Evolutionary conservation across 2,329 filamentous ascomycete species (phyloP), one percentile per base, ranked within the genome.

Genomic region (Escovopsis sp.): DNA sequence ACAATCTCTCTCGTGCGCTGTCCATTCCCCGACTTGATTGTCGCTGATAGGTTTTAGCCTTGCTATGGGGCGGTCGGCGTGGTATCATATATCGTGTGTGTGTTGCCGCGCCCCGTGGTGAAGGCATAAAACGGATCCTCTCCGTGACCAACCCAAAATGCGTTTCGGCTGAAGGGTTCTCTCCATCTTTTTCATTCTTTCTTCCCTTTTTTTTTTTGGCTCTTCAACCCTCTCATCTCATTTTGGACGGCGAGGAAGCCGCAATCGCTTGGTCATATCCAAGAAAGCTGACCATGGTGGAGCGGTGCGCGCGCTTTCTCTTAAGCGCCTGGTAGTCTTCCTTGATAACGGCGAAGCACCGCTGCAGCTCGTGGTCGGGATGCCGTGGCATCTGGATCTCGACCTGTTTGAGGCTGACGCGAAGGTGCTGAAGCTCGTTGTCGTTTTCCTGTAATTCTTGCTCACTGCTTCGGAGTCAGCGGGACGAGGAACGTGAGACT

Each of bases 321-420:
- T 69, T 68, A 21, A 74, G 56, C 13, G 50, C 50, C 35, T 53
- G 52, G 37, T 71, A 78, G 46, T 77, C 72, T 23, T 65, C 53
- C 52, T 75, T 77, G 68, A 74, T 78, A 42, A 65, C 65, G 39
- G 63, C 56, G 42, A 78, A 76, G 50, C 70, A 72, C 41, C 67
- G 62, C 41, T 65, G 59, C 25, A 78, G 63, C 39, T 76, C 72
- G 19, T 62, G 58, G 49, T 76, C 69, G 2, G 62, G 60, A 38
- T 65, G 62, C 30, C 60, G 52, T 5, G 67, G 59, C 48, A 66
- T 66, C 44, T 73, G 69, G 14, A 74, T 66, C 56, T 78, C 72
- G 44, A 78, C 66, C 16, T 68, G 71, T 43, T 74, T 71, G 41
- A 76, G 61, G 48, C 71, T 68, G 41, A 81, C 70, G 38, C 72